phyloP scores from a whole-genome alignment of 1,284 basidiomycete species.

The Ceratobasidium sp. region DNA sequence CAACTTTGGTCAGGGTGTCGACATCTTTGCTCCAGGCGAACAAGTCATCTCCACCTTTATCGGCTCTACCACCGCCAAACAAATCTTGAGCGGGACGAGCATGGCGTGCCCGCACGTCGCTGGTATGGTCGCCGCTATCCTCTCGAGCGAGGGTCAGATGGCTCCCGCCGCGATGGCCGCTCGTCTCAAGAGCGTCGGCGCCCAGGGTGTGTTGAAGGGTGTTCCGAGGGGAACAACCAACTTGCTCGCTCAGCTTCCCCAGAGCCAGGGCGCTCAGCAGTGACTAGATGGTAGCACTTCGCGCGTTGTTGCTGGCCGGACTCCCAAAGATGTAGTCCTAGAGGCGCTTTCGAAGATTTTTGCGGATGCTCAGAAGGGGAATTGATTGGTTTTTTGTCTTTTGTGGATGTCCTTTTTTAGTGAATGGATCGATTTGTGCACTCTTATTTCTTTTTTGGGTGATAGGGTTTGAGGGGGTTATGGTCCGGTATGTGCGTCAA shows the following conservation, averaged over 20 bases:
- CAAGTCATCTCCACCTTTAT: slow-evolving; percentile 49
- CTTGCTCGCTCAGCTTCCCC: slow-evolving; percentile 42
- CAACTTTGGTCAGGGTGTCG: slow-evolving; percentile 51
- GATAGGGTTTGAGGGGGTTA: too few species aligned
- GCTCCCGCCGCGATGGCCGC: slow-evolving; percentile 42
- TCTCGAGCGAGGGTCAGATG: slow-evolving; percentile 38
- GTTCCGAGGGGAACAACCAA: slow-evolving; percentile 44
- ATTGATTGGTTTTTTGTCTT: not conserved
- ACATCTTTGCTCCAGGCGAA: slow-evolving; percentile 55
- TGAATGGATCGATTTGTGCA: slow-evolving; percentile 25
- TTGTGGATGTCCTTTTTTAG: not conserved
- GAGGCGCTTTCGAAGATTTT: not conserved
- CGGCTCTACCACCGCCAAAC: slow-evolving; percentile 28
- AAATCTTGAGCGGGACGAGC: slow-evolving; percentile 45
- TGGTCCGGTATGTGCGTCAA: too few species aligned
- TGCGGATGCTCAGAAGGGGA: not conserved
- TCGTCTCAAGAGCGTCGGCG: slow-evolving; percentile 38
- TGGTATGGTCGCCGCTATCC: slow-evolving; percentile 43
- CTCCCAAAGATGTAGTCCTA: not conserved
- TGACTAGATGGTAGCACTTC: slow-evolving; percentile 29
- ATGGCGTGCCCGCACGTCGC: slow-evolving; percentile 46
- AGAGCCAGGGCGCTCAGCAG: too few species aligned
- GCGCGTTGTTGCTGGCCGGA: not conserved
- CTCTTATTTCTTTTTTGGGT: slow-evolving; percentile 1
- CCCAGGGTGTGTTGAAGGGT: slow-evolving; percentile 8